Conservation (phyloP, 2,329 filamentous ascomycete genomes). For the Penicillium expansum region DNA sequence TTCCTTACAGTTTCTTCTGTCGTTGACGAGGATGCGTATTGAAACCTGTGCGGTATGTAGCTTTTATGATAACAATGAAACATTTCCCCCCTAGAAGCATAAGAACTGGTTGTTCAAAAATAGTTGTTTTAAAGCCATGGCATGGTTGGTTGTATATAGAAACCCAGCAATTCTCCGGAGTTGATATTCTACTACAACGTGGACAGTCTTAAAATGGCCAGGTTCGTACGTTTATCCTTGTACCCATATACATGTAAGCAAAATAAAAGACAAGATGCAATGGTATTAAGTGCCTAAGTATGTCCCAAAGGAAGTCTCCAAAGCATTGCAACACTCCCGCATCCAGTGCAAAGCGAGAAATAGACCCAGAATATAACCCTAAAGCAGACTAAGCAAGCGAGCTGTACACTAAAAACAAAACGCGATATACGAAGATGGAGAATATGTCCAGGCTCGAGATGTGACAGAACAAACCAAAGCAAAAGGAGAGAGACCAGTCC, state of each 20-base stretch:
- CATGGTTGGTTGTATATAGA: not conserved
- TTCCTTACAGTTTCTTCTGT: not conserved
- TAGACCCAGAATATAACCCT: constrained; percentile 7
- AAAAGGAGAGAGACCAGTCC: constrained; percentile 7
- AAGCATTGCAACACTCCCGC: constrained; percentile 17
- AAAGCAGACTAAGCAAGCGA: constrained; percentile 1
- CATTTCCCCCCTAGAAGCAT: not conserved
- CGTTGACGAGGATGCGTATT: not conserved
- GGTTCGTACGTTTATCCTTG: not conserved
- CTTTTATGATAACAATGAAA: constrained; percentile 6
- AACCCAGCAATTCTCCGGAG: too few relatives aligned
- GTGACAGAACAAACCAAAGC: not conserved
- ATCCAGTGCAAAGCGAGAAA: constrained; percentile 5
- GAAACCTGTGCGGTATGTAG: not conserved
- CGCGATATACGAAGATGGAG: constrained; percentile 15
- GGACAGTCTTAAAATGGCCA: not conserved
- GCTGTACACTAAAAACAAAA: constrained; percentile 13
- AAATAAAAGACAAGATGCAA: constrained; percentile 8
- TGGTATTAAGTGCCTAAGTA: constrained; percentile 21
- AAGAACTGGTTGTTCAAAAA: not conserved
- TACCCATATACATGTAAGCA: not conserved
- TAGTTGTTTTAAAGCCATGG: not conserved
- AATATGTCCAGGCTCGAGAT: constrained; percentile 21
- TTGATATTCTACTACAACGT: not conserved
- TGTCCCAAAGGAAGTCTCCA: constrained; percentile 13